Evolutionary conservation across 2,329 filamentous ascomycete genomes (phyloP).

Genomic region (Phyllosticta citrichinensis): DNA sequence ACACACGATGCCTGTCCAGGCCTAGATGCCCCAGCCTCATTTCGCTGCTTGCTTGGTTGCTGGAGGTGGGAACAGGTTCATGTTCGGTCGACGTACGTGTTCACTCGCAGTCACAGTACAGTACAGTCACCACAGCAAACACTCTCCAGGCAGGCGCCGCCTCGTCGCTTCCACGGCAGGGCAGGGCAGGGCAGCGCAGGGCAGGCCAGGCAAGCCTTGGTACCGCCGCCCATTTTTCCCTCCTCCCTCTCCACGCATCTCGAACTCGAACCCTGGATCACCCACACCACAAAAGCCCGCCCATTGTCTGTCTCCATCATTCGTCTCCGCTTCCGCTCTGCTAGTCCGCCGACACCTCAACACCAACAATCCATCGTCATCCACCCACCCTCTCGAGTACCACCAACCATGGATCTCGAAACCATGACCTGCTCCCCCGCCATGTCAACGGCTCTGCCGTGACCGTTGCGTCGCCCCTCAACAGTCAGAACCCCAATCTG

Average conservation of each 20-base stretch:
- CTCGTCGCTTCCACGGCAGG: background rate
- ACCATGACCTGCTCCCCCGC: background rate
- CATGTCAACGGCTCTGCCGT: background rate
- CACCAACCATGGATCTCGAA: background rate
- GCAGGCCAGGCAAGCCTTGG: too few relatives aligned
- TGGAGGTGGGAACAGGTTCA: too few relatives aligned
- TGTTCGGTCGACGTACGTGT: too few relatives aligned
- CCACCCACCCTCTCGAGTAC: background rate
- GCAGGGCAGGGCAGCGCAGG: too few relatives aligned
- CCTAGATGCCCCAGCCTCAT: too few relatives aligned
- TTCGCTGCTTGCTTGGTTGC: too few relatives aligned
- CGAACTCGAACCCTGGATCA: background rate
- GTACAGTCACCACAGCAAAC: too few relatives aligned
- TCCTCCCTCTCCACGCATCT: background rate
- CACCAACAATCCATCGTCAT: background rate
- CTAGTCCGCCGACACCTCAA: background rate
- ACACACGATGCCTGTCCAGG: too few relatives aligned
- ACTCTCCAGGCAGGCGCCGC: too few relatives aligned
- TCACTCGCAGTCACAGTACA: too few relatives aligned
- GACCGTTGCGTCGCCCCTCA: background rate
- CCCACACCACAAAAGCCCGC: background rate
- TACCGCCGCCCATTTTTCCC: background rate
- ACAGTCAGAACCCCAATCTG: background rate
- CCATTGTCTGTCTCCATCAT: background rate
- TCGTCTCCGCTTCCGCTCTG: background rate